Base-by-base conservation (phyloP, 2,329 filamentous ascomycete genomes). In the Hyphodiscus sp. region DNA sequence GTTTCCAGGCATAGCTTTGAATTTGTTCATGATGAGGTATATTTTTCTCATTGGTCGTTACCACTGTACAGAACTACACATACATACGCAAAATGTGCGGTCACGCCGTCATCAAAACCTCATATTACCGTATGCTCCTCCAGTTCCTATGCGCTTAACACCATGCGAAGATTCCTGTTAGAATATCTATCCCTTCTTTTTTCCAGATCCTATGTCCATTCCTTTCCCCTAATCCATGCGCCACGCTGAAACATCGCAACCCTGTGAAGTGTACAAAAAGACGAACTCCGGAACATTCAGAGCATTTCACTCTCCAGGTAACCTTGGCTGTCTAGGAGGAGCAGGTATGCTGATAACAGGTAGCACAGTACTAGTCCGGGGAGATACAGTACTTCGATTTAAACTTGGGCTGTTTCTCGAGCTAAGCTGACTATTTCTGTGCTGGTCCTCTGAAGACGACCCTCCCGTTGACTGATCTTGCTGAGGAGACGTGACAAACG, bases 271-370 rank as follows among this genome's bases (percentile, higher is more conserved):
- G 20, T 38, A 38, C 33, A 38, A 2, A n/a, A 38, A 38, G 33
- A 38, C 33, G 5, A 13, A 38, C 33, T 38, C 33, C 16, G 13
- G 33, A 38, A n/a, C 11, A 38, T 13, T 38, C 33, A 38, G 13
- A 38, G 16, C 33, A 13, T 13, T 16, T 29, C 23, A 43, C 26
- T 64, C 58, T 13, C 61, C 56, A 41, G 55, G 46, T 42, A 54
- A 52, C 49, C 59, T 52, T 15, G 57, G 62, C 30, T 56, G 55
- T 45, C 64, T 56, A 29, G 63, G 63, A 6, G 64, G 65, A 48
- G 65, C 63, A n/a, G 65, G 64, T 42, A 67, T 65, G 49, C 55
- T 63, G 33, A 58, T 49, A 11, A 65, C 50, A 18, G 59, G 60
- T 19, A 67, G 52, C 6, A 58, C 62, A 45, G 59, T 59, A 53